Evolutionary conservation across 2,329 filamentous ascomycete genomes (phyloP).

Genomic region (Paraphoma sp.): DNA sequence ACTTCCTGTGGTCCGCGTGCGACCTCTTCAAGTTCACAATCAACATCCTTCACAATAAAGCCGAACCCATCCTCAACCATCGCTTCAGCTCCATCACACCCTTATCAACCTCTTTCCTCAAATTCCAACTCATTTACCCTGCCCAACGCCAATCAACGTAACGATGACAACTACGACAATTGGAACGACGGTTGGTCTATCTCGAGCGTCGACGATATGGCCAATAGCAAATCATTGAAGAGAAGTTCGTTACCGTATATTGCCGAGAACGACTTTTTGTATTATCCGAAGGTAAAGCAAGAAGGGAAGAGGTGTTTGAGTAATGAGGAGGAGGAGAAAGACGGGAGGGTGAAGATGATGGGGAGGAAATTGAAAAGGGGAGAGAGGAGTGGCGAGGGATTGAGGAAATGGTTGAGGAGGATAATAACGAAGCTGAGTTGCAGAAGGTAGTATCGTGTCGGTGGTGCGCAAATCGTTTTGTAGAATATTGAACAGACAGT

Average conservation of each 20-base stretch:
- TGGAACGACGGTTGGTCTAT: constrained; percentile 1
- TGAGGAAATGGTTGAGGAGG: neutral
- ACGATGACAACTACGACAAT: neutral
- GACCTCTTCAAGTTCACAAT: no score
- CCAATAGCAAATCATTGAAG: neutral
- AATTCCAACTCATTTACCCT: neutral
- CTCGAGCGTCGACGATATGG: neutral
- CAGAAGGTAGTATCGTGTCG: neutral
- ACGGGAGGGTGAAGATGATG: neutral
- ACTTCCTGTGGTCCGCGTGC: no score
- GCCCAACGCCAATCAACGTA: neutral
- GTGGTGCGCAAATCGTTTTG: neutral
- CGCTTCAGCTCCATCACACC: no score
- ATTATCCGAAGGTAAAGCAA: constrained; percentile 2
- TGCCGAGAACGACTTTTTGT: constrained; percentile 1
- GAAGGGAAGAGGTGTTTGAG: neutral
- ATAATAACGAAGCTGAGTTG: neutral
- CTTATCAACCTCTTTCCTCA: no score
- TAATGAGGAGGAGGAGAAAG: neutral
- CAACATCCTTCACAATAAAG: no score
- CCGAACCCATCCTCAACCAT: no score
- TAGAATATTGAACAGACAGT: neutral
- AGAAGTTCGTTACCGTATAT: neutral
- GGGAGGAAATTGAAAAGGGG: neutral
- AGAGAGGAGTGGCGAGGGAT: no score